Evolutionary conservation across 73 alveolate species (phyloP).

Genomic region (Stentor roeselii): DNA sequence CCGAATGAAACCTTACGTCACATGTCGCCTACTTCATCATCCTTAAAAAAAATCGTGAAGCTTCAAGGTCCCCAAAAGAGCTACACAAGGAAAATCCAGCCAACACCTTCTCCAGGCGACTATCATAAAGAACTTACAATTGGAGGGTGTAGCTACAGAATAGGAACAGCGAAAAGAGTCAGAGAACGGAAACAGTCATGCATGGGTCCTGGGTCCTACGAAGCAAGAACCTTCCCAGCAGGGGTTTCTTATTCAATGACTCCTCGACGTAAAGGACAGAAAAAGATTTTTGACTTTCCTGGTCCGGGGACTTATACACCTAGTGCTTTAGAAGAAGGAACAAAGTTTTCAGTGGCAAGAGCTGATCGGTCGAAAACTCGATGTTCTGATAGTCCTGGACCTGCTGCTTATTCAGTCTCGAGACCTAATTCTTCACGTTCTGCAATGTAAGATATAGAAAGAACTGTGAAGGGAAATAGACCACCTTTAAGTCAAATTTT

Average conservation of each 20-base stretch:
- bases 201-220: background rate
- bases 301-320: constrained; percentile 6
- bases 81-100: background rate
- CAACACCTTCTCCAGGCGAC: background rate
- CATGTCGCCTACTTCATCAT: too few species aligned
- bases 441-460: background rate
- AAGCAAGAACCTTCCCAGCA: background rate
- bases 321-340: background rate
- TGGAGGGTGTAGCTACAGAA: background rate
- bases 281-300: background rate
- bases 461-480: background rate
- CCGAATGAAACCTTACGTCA: too few species aligned
- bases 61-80: too few species aligned
- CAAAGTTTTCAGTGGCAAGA: background rate
- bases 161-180: background rate
- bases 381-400: background rate
- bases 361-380: background rate
- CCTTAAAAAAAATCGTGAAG: too few species aligned
- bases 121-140: background rate
- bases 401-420: background rate
- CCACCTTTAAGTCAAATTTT: constrained; percentile 1
- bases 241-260: background rate
- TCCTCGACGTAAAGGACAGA: background rate
- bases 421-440: background rate
- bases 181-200: background rate